These are phyloP conservation scores for Baorangia bicolor DNA, from an alignment of 768 basidiomycete species.

Conservation along the genomic window DNA sequence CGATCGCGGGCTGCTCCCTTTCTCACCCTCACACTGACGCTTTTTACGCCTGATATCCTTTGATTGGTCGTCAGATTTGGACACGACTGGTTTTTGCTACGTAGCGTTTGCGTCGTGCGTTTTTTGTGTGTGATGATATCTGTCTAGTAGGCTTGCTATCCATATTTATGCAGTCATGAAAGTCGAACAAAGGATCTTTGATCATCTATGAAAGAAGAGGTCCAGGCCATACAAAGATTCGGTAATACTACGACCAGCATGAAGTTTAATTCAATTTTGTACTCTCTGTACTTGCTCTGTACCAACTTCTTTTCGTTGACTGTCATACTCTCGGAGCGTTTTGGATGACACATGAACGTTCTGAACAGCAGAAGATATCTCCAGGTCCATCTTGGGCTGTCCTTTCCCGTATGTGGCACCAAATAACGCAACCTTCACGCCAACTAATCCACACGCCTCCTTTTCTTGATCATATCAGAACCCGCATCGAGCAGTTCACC, in stretches of 20 bases:
- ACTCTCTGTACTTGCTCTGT: no score
- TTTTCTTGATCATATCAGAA: constrained; percentile 11
- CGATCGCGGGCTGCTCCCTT: neutral
- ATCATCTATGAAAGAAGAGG: neutral
- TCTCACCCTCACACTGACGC: neutral
- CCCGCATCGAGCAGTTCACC: constrained; percentile 20
- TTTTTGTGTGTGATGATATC: neutral
- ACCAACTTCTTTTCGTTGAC: neutral
- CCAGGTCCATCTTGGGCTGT: constrained; percentile 32
- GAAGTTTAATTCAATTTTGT: neutral
- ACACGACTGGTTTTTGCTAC: neutral
- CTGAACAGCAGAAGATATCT: constrained; percentile 1
- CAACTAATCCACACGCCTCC: neutral
- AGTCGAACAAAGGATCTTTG: neutral
- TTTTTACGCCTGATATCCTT: neutral
- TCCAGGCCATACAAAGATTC: neutral
- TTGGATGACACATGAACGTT: neutral
- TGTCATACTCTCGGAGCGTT: neutral
- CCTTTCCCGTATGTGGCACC: constrained; percentile 21
- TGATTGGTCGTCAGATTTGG: neutral
- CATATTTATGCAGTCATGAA: no score
- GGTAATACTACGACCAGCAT: no score
- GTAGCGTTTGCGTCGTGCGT: neutral
- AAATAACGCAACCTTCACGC: neutral
- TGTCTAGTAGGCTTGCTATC: neutral